Conservation (phyloP, 2,329 filamentous ascomycete genomes). For the Talaromyces sp. region DNA sequence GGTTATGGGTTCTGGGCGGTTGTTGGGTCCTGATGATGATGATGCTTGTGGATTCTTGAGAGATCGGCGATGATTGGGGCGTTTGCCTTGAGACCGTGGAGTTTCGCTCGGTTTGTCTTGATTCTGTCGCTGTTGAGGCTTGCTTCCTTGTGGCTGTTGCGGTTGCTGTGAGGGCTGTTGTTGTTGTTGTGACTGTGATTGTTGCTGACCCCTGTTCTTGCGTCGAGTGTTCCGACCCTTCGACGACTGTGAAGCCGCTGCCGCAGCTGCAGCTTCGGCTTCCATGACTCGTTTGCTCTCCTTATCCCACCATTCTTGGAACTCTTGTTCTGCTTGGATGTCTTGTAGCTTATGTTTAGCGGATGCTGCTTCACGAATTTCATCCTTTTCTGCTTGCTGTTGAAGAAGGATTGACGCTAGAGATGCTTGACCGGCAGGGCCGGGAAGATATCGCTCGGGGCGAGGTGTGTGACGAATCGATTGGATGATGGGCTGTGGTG, state of each 20-base stretch:
- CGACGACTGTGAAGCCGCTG: constrained; percentile 15
- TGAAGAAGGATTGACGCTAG: constrained; percentile 86
- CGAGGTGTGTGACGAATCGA: constrained; percentile 51
- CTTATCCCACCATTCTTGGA: constrained; percentile 64
- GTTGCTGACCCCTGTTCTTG: constrained; percentile 12
- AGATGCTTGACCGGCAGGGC: constrained; percentile 49
- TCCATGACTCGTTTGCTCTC: constrained; percentile 38
- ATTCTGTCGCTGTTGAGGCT: background rate
- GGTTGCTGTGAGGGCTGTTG: background rate
- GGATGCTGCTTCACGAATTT: constrained; percentile 70
- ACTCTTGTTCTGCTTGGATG: constrained; percentile 94
- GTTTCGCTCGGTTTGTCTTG: background rate
- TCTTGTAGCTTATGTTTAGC: constrained; percentile 88
- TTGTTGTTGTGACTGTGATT: background rate
- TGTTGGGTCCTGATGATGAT: background rate
- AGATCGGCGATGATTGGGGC: constrained; percentile 5
- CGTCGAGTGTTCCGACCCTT: constrained; percentile 13
- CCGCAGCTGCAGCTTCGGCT: constrained; percentile 24
- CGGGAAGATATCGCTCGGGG: constrained; percentile 27
- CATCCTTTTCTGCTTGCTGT: constrained; percentile 79
- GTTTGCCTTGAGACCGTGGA: background rate
- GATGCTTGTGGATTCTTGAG: background rate
- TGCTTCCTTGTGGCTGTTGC: background rate
- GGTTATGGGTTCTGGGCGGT: background rate
- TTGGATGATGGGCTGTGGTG: constrained; percentile 33